Percentiles rank a stretch among this genome's conserved stretches.
These are phyloP conservation scores for Syncephalis plumigaleata DNA, from an alignment of 371 early-diverging fungal species.

Conservation along the genomic window DNA sequence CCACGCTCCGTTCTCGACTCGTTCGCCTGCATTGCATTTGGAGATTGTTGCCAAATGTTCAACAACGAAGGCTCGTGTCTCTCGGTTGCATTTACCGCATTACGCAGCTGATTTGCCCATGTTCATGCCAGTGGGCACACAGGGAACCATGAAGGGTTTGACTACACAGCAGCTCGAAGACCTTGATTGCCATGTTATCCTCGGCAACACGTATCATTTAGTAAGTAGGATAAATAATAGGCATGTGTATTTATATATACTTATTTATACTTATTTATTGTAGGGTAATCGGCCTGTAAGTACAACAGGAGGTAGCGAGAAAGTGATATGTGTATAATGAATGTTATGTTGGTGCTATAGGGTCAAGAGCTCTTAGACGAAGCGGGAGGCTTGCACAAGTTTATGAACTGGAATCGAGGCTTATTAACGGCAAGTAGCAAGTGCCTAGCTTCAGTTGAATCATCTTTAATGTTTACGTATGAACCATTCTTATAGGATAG, in stretches of 20 bases:
- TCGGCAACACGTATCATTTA: slow-evolving; percentile 86
- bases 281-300: slow-evolving; percentile 9
- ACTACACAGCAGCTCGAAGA: slow-evolving; percentile 59
- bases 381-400: slow-evolving; percentile 68
- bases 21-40: slow-evolving; percentile 31
- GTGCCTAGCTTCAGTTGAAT: too few species aligned
- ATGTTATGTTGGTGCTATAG: not conserved
- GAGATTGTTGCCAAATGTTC: slow-evolving; percentile 61
- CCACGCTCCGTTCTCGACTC: too few species aligned
- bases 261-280: not conserved
- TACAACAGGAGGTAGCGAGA: too few species aligned
- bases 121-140: slow-evolving; percentile 98
- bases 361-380: slow-evolving; percentile 64
- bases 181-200: slow-evolving; percentile 79
- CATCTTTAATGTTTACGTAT: too few species aligned
- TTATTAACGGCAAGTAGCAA: slow-evolving; percentile 66
- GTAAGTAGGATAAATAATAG: slow-evolving; percentile 16
- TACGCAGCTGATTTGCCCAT: slow-evolving; percentile 74
- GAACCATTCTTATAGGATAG: slow-evolving; percentile 43
- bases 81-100: slow-evolving; percentile 65
- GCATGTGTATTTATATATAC: not conserved
- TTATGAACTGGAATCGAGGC: slow-evolving; percentile 77
- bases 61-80: slow-evolving; percentile 80
- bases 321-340: not conserved
- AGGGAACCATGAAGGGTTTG: slow-evolving; percentile 86